These are phyloP conservation scores for Gossypium lobatum DNA, from an alignment of 441 rosid genomes.

Conservation along the genomic window DNA sequence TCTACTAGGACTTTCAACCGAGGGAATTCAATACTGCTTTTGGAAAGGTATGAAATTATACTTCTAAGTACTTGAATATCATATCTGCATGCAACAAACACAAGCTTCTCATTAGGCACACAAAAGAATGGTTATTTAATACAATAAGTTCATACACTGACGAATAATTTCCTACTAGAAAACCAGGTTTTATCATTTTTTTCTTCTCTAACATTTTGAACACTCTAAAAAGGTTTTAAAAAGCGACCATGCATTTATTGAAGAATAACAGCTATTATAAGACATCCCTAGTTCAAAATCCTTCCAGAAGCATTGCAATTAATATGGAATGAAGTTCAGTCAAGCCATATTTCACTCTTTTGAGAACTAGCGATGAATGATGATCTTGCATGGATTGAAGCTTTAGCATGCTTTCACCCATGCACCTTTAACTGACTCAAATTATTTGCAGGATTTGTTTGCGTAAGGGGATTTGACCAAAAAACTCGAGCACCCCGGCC, in stretches of 20 bases:
- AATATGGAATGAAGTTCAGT: background rate
- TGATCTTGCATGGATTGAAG: background rate
- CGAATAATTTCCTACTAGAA: background rate
- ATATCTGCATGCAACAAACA: conserved; percentile 6
- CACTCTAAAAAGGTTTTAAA: background rate
- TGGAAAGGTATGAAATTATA: conserved; percentile 73
- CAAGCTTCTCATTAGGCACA: background rate
- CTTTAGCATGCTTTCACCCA: background rate
- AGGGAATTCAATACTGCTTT: conserved; percentile 75
- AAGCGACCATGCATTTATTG: background rate
- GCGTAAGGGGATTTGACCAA: conserved; percentile 88
- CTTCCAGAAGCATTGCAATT: conserved; percentile 3
- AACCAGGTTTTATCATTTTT: background rate
- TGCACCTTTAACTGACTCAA: conserved; percentile 14
- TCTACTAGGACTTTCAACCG: conserved; percentile 67
- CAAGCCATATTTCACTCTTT: background rate
- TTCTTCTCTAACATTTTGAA: background rate
- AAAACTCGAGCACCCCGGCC: conserved; percentile 81
- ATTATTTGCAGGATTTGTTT: conserved; percentile 72
- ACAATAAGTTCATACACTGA: background rate
- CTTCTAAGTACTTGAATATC: conserved; percentile 13
- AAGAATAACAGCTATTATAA: background rate
- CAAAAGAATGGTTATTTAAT: background rate
- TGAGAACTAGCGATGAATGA: background rate
- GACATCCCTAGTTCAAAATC: conserved; percentile 3